Evolutionary conservation across 192 early-diverging fungal genomes (phyloP).

Genomic region (Thamnidium elegans): DNA sequence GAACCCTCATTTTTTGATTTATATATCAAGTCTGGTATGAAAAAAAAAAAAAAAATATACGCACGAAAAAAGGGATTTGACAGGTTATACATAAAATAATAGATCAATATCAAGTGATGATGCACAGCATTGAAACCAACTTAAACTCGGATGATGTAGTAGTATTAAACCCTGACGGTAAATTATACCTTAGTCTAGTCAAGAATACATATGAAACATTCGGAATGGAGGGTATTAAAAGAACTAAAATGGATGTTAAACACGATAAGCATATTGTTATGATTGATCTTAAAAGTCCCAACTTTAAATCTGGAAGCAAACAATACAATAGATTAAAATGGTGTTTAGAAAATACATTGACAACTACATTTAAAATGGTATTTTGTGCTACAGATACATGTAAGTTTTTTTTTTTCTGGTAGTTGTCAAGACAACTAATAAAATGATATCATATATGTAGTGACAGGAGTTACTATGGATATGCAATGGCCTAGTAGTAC

Average conservation of each 20-base stretch:
- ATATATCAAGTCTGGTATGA: slow-evolving; percentile 16
- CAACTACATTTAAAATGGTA: slow-evolving; percentile 20
- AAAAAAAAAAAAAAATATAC: not conserved
- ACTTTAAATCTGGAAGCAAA: slow-evolving; percentile 19
- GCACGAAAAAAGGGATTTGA: not conserved
- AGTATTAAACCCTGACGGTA: slow-evolving; percentile 13
- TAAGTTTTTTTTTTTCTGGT: not conserved
- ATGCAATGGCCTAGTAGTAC: slow-evolving; percentile 14
- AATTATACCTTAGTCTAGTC: slow-evolving; percentile 16
- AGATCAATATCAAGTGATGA: slow-evolving; percentile 3
- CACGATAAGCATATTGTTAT: slow-evolving; percentile 21
- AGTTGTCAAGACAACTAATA: not conserved
- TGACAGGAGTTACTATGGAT: slow-evolving; percentile 16
- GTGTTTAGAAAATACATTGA: slow-evolving; percentile 25
- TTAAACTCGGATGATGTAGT: slow-evolving; percentile 27
- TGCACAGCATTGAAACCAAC: slow-evolving; percentile 24
- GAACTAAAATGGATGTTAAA: slow-evolving; percentile 11
- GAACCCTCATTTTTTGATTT: slow-evolving; percentile 11
- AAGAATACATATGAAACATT: slow-evolving; percentile 23
- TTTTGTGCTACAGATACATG: slow-evolving; percentile 15
- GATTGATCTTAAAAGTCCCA: slow-evolving; percentile 5
- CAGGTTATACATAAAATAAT: not conserved
- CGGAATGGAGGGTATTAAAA: slow-evolving; percentile 17
- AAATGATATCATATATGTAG: not conserved
- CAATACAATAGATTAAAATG: slow-evolving; percentile 18